Conservation (phyloP, 2,329 filamentous ascomycete species). For the Pezicula rhizophila region DNA sequence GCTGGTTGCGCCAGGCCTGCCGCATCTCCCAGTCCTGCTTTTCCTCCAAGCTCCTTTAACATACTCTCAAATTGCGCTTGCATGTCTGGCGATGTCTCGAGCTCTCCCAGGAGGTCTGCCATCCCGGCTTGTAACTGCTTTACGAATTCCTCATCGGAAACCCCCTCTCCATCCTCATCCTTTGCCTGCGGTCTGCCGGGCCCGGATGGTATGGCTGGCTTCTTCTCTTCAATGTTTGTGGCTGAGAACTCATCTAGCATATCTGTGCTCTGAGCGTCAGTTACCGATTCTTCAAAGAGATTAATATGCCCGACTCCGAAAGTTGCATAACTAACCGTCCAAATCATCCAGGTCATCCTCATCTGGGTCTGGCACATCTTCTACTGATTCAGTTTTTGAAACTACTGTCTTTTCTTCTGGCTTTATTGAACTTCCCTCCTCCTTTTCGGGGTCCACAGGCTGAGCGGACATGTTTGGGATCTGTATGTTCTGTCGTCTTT, state of each 20-base stretch:
- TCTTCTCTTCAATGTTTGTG: slow-evolving; percentile 48
- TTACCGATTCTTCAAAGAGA: background rate
- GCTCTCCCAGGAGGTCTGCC: slow-evolving; percentile 71
- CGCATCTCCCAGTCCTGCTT: slow-evolving; percentile 33
- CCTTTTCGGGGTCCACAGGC: slow-evolving; percentile 8
- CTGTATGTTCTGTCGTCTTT: background rate
- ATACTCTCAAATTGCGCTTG: slow-evolving; percentile 73
- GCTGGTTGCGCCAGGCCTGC: slow-evolving; percentile 19
- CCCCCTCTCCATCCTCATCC: slow-evolving; percentile 31
- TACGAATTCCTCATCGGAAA: slow-evolving; percentile 72
- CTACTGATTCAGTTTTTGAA: slow-evolving; percentile 23
- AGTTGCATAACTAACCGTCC: slow-evolving; percentile 55
- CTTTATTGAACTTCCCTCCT: slow-evolving; percentile 9
- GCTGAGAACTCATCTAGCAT: slow-evolving; percentile 87
- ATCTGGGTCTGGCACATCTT: slow-evolving; percentile 77
- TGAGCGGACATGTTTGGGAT: slow-evolving; percentile 18
- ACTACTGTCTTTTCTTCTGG: slow-evolving; percentile 1
- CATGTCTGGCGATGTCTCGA: slow-evolving; percentile 65
- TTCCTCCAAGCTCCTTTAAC: slow-evolving; percentile 63
- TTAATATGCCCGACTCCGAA: background rate
- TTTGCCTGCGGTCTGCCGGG: slow-evolving; percentile 15
- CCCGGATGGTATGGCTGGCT: slow-evolving; percentile 23
- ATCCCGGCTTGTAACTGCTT: slow-evolving; percentile 86
- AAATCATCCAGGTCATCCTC: slow-evolving; percentile 89
- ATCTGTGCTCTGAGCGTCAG: slow-evolving; percentile 46